These are phyloP conservation scores for Kodamaea alishanica DNA, from an alignment of 1,139 yeast species.

Conservation along the genomic window DNA sequence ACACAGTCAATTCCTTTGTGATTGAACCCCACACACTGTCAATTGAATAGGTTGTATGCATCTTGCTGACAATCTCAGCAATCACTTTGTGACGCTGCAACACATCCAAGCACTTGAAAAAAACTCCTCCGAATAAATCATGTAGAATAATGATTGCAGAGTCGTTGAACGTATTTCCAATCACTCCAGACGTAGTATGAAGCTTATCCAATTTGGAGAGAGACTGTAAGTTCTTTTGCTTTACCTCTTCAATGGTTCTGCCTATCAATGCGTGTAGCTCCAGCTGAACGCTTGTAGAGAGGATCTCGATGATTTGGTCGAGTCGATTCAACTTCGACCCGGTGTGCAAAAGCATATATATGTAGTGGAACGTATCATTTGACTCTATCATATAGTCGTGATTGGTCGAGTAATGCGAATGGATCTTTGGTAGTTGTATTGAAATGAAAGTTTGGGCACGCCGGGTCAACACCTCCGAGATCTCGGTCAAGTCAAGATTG, in stretches of 20 bases:
- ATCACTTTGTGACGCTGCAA: conserved; percentile 70
- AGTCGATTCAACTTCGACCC: conserved; percentile 62
- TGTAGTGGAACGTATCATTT: conserved; percentile 53
- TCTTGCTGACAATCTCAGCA: conserved; percentile 44
- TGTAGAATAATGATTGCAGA: conserved; percentile 56
- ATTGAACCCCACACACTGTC: conserved; percentile 55
- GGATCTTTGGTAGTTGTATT: conserved; percentile 32
- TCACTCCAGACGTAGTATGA: conserved; percentile 24
- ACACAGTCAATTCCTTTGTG: conserved; percentile 53
- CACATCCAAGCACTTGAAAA: conserved; percentile 58
- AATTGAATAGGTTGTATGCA: conserved; percentile 28
- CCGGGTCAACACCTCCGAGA: conserved; percentile 45
- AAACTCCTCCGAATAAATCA: conserved; percentile 68
- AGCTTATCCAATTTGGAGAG: conserved; percentile 33
- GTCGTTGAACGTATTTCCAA: conserved; percentile 33
- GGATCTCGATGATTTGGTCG: conserved; percentile 54
- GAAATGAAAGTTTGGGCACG: conserved; percentile 37
- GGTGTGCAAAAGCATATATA: conserved; percentile 54
- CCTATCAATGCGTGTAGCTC: conserved; percentile 50
- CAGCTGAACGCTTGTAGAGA: conserved; percentile 44
- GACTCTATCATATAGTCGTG: conserved; percentile 28
- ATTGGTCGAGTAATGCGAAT: conserved; percentile 21
- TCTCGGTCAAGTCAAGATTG: conserved; percentile 53
- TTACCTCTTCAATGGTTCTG: conserved; percentile 62
- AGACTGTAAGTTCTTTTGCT: conserved; percentile 38